Evolutionary conservation across 2,329 filamentous ascomycete genomes (phyloP).

Genomic region (Aspergillus novofumigatus): DNA sequence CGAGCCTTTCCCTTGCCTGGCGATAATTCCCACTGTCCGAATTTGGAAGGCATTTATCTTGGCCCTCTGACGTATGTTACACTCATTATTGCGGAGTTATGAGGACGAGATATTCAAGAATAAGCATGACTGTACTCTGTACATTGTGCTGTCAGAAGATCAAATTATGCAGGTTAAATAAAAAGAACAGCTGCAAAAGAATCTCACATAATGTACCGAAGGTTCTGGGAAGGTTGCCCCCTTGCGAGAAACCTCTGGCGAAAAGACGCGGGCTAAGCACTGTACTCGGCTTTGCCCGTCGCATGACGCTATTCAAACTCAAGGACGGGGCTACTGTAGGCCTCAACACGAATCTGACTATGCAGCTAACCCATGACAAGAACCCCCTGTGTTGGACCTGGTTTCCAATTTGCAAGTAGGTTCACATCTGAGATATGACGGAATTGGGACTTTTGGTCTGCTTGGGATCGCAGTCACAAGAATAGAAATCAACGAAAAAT

Average conservation of each 20-base stretch:
- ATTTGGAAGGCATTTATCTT: slow-evolving; percentile 11
- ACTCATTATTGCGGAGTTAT: neutral
- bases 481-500: neutral
- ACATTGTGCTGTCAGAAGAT: neutral
- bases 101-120: neutral
- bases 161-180: neutral
- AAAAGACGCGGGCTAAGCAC: neutral
- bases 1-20: slow-evolving; percentile 5
- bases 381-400: neutral
- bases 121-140: neutral
- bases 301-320: neutral
- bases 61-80: slow-evolving; percentile 14
- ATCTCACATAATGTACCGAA: neutral
- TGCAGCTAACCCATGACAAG: neutral
- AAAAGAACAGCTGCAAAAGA: neutral
- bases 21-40: neutral
- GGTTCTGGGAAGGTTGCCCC: neutral
- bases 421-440: neutral
- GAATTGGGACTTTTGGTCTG: neutral
- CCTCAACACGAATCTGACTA: neutral
- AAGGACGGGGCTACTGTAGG: neutral
- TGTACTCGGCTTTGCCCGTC: neutral
- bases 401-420: neutral
- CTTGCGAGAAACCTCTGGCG: neutral
- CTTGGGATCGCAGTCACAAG: neutral